Evolutionary conservation across 441 rosid genomes (phyloP).

Genomic region (Erodium moschatum): DNA sequence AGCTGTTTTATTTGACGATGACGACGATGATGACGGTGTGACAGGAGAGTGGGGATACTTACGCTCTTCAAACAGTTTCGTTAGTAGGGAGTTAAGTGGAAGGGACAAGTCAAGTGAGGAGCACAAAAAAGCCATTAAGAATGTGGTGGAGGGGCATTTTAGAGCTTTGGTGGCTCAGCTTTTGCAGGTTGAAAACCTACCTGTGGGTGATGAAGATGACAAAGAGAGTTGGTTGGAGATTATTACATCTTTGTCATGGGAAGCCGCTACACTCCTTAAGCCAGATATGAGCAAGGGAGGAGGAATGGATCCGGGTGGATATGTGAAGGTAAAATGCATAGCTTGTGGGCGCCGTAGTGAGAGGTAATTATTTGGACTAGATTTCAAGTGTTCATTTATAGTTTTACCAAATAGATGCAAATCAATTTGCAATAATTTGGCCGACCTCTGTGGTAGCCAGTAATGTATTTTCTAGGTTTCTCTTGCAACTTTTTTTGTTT

Average conservation of each 20-base stretch:
- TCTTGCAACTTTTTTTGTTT: not conserved
- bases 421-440: not conserved
- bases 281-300: conserved; percentile 94
- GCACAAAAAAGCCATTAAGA: conserved; percentile 75
- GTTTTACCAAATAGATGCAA: not conserved
- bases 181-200: conserved; percentile 77
- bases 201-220: conserved; percentile 52
- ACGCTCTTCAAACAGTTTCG: conserved; percentile 60
- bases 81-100: conserved; percentile 58
- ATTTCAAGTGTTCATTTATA: conserved; percentile 9
- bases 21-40: conserved; percentile 51
- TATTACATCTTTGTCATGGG: conserved; percentile 93
- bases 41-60: conserved; percentile 81
- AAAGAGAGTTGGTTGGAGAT: conserved; percentile 85
- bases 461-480: not conserved
- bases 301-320: conserved; percentile 99
- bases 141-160: conserved; percentile 92
- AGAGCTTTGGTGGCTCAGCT: conserved; percentile 91
- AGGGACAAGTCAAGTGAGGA: conserved; percentile 70
- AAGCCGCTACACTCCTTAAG: conserved; percentile 86
- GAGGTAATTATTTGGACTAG: conserved; percentile 44
- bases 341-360: conserved; percentile 79
- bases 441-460: not conserved
- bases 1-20: conserved; percentile 43
- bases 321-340: conserved; percentile 92